Base-by-base conservation (phyloP, 441 rosid genomes). In the Corymbia calophylla region DNA sequence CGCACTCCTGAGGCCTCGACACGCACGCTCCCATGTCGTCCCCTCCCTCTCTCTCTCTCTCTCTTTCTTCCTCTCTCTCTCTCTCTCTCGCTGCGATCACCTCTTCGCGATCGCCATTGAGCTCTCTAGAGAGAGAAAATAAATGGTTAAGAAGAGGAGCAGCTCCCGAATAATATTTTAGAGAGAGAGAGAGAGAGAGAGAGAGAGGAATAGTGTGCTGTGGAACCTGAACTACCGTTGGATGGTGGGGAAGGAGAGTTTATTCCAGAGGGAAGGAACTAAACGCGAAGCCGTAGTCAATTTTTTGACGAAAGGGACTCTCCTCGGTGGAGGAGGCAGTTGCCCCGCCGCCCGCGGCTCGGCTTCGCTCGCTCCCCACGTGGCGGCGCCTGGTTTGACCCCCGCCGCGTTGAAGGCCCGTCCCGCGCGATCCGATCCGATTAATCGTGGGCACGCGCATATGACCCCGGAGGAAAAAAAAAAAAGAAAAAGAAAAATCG, bases 21-120 rank as follows among this genome's bases (percentile, higher is more conserved):
- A 88, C 77, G 87, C 89, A 88, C 47, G 87, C 73, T 14, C 89
- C 89, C 89, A 88, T 88, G 89, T 47, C 86, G 49, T n/a, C 39
- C 4, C 17, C 68, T 0, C 70, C 8, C 48, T 11, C 81, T 4
- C 27, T 2, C 14, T 39, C 7, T 4, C 39, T 31, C 82, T 12
- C 29, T 14, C 49, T 21, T 3, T 3, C 49, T 3, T 7, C 2
- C 47, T 18, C 80, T 1, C 27, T 35, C 80, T 9, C 80, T n/a
- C n/a, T 32, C 80, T 21, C 81, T 39, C 82, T 66, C 11, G 25
- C 48, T 23, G 81, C 48, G 27, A 70, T 73, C 84, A 73, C 29
- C 51, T 44, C 84, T 39, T 25, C 51, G 51, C 51, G 17, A 73
- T 39, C 84, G 25, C 84, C 84, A 21, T 73, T 12, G 7, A 73